phyloP scores from a whole-genome alignment of 2,329 filamentous ascomycete genomes.

The Emydomyces testavorans region DNA sequence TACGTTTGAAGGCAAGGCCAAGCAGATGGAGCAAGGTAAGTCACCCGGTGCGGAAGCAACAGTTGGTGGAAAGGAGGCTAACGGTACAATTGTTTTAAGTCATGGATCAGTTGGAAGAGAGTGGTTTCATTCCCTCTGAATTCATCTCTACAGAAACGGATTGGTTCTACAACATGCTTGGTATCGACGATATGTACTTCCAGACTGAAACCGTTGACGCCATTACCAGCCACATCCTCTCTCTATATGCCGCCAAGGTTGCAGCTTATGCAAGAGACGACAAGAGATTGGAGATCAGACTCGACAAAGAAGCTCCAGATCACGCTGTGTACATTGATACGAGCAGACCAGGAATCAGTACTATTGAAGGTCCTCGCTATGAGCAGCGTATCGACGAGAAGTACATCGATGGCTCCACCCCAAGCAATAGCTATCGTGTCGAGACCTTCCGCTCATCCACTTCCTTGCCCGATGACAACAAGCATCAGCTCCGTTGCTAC shows the following conservation, averaged over 20 bases:
- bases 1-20: conserved; percentile 81
- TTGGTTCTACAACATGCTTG: conserved; percentile 97
- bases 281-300: conserved; percentile 82
- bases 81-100: conserved; percentile 42
- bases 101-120: conserved; percentile 64
- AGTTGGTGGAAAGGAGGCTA: background rate
- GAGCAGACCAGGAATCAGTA: conserved; percentile 72
- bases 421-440: conserved; percentile 70
- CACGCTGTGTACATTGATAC: conserved; percentile 99
- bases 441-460: conserved; percentile 94
- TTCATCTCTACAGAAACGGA: conserved; percentile 75
- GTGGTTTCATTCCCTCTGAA: conserved; percentile 73
- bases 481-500: conserved; percentile 86
- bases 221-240: conserved; percentile 89
- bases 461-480: conserved; percentile 59
- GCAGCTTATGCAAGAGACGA: conserved; percentile 87
- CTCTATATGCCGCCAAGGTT: conserved; percentile 91
- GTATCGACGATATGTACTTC: conserved; percentile 98
- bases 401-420: conserved; percentile 71
- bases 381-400: conserved; percentile 90
- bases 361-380: conserved; percentile 71
- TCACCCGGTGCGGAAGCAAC: conserved; percentile 15
- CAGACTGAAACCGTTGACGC: conserved; percentile 74
- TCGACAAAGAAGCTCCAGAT: conserved; percentile 89
- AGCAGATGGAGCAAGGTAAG: conserved; percentile 75